Conservation (phyloP, 2,329 filamentous ascomycete species). For the Pezicula radicicola region DNA sequence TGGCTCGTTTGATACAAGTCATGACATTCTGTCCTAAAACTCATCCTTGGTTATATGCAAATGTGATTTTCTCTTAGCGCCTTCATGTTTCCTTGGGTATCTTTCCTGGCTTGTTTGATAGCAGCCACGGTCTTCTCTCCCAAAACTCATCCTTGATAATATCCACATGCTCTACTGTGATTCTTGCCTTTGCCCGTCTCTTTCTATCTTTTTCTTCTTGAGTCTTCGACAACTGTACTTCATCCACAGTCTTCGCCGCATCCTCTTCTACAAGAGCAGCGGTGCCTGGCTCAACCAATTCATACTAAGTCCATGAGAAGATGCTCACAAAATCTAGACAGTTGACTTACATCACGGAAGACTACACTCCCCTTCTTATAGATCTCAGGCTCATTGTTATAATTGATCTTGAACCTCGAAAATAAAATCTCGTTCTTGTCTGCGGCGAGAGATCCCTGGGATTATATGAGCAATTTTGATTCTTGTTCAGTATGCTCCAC, state of each 20-base stretch:
- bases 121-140: constrained; percentile 79
- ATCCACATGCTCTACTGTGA: constrained; percentile 83
- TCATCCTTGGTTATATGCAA: constrained; percentile 92
- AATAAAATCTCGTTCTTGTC: constrained; percentile 98
- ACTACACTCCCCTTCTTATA: constrained; percentile 92
- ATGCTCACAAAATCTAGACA: background rate
- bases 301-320: constrained; percentile 50
- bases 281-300: constrained; percentile 58
- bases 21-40: constrained; percentile 87
- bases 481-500: constrained; percentile 14
- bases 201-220: constrained; percentile 83
- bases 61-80: constrained; percentile 58
- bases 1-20: constrained; percentile 74
- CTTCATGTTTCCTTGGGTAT: constrained; percentile 53
- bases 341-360: constrained; percentile 59
- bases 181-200: constrained; percentile 71
- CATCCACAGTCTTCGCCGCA: constrained; percentile 46
- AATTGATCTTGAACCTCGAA: constrained; percentile 86
- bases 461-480: constrained; percentile 15
- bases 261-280: constrained; percentile 39
- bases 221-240: constrained; percentile 65
- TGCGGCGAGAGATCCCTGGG: constrained; percentile 72
- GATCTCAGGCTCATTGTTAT: constrained; percentile 93
- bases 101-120: constrained; percentile 71
- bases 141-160: constrained; percentile 97